Conservation (phyloP, 345 rosid species). For the Citrus medica region DNA sequence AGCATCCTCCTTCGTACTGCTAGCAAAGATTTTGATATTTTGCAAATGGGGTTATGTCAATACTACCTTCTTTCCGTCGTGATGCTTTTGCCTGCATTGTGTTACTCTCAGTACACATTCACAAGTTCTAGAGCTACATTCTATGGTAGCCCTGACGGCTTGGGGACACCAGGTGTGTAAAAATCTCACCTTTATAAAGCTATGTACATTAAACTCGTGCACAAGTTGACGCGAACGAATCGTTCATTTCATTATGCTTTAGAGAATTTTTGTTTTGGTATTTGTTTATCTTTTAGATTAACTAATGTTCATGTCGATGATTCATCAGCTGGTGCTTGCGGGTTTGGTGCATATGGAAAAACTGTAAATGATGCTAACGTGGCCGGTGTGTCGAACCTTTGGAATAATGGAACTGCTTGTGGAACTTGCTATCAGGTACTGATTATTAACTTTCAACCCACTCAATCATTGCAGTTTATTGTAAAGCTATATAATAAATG, state of each 20-base stretch:
- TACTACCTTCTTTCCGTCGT: conserved; percentile 17
- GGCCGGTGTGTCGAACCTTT: conserved; percentile 72
- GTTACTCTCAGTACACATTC: conserved; percentile 35
- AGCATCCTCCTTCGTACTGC: background rate
- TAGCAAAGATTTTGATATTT: background rate
- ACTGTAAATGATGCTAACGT: conserved; percentile 71
- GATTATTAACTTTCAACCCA: conserved; percentile 2
- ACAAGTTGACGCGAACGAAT: background rate
- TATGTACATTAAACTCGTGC: too few relatives aligned
- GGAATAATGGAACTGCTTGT: conserved; percentile 72
- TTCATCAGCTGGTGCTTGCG: conserved; percentile 76
- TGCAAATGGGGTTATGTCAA: conserved; percentile 19
- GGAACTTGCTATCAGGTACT: conserved; percentile 87
- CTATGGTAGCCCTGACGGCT: conserved; percentile 83
- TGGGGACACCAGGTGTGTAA: conserved; percentile 65
- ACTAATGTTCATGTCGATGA: background rate
- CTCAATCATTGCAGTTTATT: background rate
- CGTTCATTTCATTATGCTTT: background rate
- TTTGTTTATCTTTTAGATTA: too few relatives aligned
- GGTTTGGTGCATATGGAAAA: conserved; percentile 77
- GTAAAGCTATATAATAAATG: too few relatives aligned
- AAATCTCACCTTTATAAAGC: background rate
- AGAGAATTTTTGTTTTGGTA: too few relatives aligned
- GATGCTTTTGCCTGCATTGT: conserved; percentile 39
- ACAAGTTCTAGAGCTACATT: conserved; percentile 65